Evolutionary conservation across 2,329 filamentous ascomycete species (phyloP).

Genomic region (Cladosporium phlei): DNA sequence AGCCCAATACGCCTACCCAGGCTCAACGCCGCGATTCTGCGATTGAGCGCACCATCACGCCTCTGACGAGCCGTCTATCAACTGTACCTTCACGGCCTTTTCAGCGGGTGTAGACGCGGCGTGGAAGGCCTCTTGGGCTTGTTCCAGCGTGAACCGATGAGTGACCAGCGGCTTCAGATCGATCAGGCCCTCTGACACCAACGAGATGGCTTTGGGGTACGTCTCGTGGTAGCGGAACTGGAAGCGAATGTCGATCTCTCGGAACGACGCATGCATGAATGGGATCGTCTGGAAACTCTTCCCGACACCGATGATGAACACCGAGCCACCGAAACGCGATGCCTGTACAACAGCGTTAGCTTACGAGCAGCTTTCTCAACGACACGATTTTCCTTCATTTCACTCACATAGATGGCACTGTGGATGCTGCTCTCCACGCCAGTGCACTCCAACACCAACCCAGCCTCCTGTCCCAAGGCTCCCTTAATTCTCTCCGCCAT

Average conservation of each 20-base stretch:
- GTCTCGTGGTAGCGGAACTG: constrained; percentile 39
- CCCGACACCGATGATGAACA: constrained; percentile 36
- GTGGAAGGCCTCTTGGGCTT: constrained; percentile 35
- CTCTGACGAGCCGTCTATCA: constrained; percentile 25
- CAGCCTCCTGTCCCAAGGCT: constrained; percentile 31
- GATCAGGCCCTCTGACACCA: constrained; percentile 36
- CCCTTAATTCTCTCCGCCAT: constrained; percentile 33
- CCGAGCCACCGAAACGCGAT: constrained; percentile 32
- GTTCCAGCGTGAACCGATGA: constrained; percentile 34
- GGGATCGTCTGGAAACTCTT: constrained; percentile 35
- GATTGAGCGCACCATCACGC: neutral
- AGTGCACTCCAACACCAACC: constrained; percentile 34
- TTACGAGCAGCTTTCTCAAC: too few relatives aligned
- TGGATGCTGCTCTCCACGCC: constrained; percentile 32
- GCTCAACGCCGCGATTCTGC: constrained; percentile 3
- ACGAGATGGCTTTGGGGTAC: constrained; percentile 39
- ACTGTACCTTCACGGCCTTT: constrained; percentile 34
- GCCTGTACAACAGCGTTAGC: too few relatives aligned
- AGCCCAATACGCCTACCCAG: neutral
- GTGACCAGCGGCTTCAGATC: constrained; percentile 38
- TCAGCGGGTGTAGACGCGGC: constrained; percentile 34
- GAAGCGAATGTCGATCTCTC: constrained; percentile 38
- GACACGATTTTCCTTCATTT: too few relatives aligned
- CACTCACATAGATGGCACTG: constrained; percentile 30
- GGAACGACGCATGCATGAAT: constrained; percentile 36